phyloP scores from a whole-genome alignment of 2,329 filamentous ascomycete genomes.

The Monosporascus sp. region DNA sequence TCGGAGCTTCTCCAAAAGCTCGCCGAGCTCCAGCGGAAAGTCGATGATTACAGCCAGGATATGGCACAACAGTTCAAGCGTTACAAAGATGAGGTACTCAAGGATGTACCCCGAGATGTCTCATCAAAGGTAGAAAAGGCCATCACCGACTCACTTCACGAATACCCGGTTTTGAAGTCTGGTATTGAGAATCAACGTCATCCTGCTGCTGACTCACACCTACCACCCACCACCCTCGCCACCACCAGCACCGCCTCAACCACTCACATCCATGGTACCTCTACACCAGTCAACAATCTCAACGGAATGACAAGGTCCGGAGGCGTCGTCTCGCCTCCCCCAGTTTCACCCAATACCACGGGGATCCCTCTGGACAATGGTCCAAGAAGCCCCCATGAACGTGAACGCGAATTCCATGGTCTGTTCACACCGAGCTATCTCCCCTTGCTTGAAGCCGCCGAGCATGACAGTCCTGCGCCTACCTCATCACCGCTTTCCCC shows the following conservation, averaged over 20 bases:
- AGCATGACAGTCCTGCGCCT: conserved; percentile 19
- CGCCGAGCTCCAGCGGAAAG: conserved; percentile 51
- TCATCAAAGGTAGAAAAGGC: conserved; percentile 41
- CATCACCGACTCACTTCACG: conserved; percentile 39
- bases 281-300: conserved; percentile 10
- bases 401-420: conserved; percentile 56
- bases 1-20: conserved; percentile 50
- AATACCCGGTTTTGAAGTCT: conserved; percentile 42
- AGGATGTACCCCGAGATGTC: conserved; percentile 40
- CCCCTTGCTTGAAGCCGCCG: conserved; percentile 51
- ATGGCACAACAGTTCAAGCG: conserved; percentile 53
- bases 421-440: conserved; percentile 60
- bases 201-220: not conserved
- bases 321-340: conserved; percentile 32
- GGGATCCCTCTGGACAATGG: conserved; percentile 29
- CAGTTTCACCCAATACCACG: conserved; percentile 35
- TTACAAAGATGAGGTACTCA: conserved; percentile 48
- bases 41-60: conserved; percentile 51
- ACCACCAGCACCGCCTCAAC: conserved; percentile 1
- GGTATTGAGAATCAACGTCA: conserved; percentile 22
- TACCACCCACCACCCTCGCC: conserved; percentile 4
- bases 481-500: conserved; percentile 7
- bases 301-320: conserved; percentile 15
- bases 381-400: conserved; percentile 44
- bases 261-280: conserved; percentile 1